These are phyloP conservation scores for Auricularia cornea DNA, from an alignment of 768 basidiomycete species.

Conservation along the genomic window DNA sequence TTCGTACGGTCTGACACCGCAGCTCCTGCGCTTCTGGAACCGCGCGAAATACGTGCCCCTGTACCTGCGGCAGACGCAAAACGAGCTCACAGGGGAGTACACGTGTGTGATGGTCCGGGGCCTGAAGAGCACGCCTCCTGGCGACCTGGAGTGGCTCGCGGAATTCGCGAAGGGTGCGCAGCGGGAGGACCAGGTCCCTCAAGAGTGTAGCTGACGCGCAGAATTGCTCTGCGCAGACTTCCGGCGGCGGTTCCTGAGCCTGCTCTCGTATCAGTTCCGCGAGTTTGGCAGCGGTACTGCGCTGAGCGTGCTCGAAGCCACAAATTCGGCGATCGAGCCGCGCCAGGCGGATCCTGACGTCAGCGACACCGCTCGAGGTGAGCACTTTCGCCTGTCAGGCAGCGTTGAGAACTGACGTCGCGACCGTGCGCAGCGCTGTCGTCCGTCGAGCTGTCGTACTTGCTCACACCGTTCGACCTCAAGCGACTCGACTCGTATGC, in stretches of 20 bases:
- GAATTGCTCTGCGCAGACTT: slow-evolving; percentile 69
- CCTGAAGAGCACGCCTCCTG: slow-evolving; percentile 55
- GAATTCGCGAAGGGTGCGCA: slow-evolving; percentile 83
- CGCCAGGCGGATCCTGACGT: slow-evolving; percentile 28
- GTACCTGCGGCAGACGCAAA: slow-evolving; percentile 87
- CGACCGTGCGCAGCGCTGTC: slow-evolving; percentile 29
- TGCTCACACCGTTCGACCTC: slow-evolving; percentile 86
- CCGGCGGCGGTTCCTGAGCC: slow-evolving; percentile 75
- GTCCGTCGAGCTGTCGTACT: slow-evolving; percentile 45
- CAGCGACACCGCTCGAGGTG: slow-evolving; percentile 31
- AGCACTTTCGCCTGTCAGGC: slow-evolving; percentile 1
- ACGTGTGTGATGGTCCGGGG: slow-evolving; percentile 93
- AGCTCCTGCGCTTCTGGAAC: slow-evolving; percentile 87
- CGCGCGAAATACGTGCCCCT: slow-evolving; percentile 84
- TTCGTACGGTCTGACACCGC: slow-evolving; percentile 87
- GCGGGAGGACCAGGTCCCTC: background rate
- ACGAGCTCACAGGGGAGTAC: slow-evolving; percentile 94
- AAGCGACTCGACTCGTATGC: slow-evolving; percentile 94
- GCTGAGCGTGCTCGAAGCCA: slow-evolving; percentile 82
- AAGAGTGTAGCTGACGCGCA: background rate
- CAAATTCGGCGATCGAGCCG: slow-evolving; percentile 33
- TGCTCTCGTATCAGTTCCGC: slow-evolving; percentile 91
- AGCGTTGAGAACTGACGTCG: background rate
- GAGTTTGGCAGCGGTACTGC: slow-evolving; percentile 87
- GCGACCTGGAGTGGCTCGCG: slow-evolving; percentile 70